These are phyloP conservation scores for Yamadazyma atlantica DNA, from an alignment of 1,139 yeast genomes.

Conservation along the genomic window DNA sequence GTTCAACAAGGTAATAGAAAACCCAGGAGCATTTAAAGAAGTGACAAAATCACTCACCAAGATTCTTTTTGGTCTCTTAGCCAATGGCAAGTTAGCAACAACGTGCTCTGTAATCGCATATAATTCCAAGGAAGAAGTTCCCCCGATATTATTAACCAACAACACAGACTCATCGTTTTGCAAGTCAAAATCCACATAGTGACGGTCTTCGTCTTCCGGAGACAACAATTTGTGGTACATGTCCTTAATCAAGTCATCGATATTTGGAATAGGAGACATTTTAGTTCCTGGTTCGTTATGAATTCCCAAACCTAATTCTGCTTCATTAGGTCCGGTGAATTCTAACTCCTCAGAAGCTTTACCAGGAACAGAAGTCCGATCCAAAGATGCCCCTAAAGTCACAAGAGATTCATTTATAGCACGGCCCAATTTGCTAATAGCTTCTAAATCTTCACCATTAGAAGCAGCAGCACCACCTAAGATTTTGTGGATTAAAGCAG, in stretches of 20 bases:
- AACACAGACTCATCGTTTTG: slow-evolving; percentile 64
- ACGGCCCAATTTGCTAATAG: slow-evolving; percentile 55
- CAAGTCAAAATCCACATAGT: slow-evolving; percentile 62
- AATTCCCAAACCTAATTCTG: slow-evolving; percentile 93
- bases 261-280: slow-evolving; percentile 68
- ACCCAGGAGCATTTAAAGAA: slow-evolving; percentile 89
- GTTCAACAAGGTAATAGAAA: slow-evolving; percentile 75
- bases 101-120: slow-evolving; percentile 60
- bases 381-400: slow-evolving; percentile 87
- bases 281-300: slow-evolving; percentile 91
- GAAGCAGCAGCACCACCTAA: slow-evolving; percentile 72
- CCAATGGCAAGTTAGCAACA: slow-evolving; percentile 48
- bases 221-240: slow-evolving; percentile 55
- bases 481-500: slow-evolving; percentile 80
- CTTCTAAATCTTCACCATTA: slow-evolving; percentile 19
- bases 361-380: slow-evolving; percentile 89
- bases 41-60: slow-evolving; percentile 78
- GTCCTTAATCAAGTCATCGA: slow-evolving; percentile 54
- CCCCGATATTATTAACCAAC: slow-evolving; percentile 79
- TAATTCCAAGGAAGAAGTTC: slow-evolving; percentile 76
- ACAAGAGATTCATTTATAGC: slow-evolving; percentile 65
- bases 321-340: slow-evolving; percentile 50
- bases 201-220: slow-evolving; percentile 60
- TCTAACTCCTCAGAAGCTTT: slow-evolving; percentile 51
- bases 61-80: slow-evolving; percentile 56